A percentile compares a stretch with the other conserved stretches of the same genome.
Conservation (phyloP, 305 asterid species). For the Ruellia speciosa region DNA sequence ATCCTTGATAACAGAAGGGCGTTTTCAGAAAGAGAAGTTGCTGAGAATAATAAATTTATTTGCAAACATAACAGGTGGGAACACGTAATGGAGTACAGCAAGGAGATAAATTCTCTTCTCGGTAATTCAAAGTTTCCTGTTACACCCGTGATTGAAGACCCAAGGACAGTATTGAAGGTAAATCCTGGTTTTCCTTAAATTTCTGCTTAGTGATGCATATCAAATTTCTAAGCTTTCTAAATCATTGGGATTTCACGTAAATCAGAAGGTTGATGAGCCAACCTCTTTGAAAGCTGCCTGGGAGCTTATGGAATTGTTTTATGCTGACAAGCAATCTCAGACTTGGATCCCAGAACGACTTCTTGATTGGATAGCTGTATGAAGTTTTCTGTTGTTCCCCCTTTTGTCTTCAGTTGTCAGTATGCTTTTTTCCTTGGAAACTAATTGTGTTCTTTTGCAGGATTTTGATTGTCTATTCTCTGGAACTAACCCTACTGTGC, state of each 20-base stretch:
- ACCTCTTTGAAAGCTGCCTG: constrained; percentile 81
- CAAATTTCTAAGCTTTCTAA: constrained; percentile 15
- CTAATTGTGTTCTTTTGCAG: constrained; percentile 34
- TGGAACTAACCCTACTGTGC: constrained; percentile 58
- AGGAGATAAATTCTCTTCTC: constrained; percentile 70
- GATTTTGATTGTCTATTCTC: constrained; percentile 74
- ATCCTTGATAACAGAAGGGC: constrained; percentile 6
- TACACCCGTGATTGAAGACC: constrained; percentile 57
- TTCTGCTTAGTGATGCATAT: constrained; percentile 13
- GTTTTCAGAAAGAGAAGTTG: constrained; percentile 14
- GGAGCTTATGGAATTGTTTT: constrained; percentile 90
- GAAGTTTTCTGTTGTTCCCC: constrained; percentile 20
- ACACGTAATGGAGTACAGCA: constrained; percentile 80
- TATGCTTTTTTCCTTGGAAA: constrained; percentile 14
- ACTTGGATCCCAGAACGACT: constrained; percentile 84
- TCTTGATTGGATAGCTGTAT: constrained; percentile 89
- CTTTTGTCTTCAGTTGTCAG: constrained; percentile 7
- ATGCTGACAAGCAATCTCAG: constrained; percentile 78
- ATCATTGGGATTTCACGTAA: constrained; percentile 20
- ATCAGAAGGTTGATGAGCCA: constrained; percentile 63
- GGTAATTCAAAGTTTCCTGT: constrained; percentile 43
- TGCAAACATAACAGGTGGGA: constrained; percentile 51
- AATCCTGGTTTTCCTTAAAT: constrained; percentile 22
- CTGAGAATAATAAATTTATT: constrained; percentile 8
- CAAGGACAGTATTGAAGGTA: constrained; percentile 56